These are phyloP conservation scores for Camellia japonica DNA, from an alignment of 148 eudicot genomes.

Conservation along the genomic window DNA sequence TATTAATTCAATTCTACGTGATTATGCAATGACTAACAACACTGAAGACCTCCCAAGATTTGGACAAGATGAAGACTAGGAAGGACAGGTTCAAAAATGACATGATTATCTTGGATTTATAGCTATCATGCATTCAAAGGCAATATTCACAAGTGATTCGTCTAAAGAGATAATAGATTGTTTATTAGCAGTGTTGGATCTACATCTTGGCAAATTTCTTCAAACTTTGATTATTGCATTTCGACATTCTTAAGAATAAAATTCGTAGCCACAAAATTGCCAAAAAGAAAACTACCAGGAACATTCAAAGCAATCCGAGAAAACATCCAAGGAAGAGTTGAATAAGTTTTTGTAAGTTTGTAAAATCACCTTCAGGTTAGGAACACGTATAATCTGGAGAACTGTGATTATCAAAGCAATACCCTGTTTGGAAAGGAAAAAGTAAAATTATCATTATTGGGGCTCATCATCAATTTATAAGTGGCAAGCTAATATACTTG, in stretches of 20 bases:
- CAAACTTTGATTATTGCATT: background rate
- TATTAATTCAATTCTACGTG: background rate
- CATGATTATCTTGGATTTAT: background rate
- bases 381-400: constrained; percentile 94
- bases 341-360: background rate
- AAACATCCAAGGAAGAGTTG: constrained; percentile 1
- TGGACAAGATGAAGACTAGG: background rate
- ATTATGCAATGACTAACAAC: background rate
- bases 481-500: background rate
- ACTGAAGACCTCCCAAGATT: background rate
- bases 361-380: constrained; percentile 83
- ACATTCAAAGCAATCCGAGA: background rate
- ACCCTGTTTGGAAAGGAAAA: constrained; percentile 56
- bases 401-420: constrained; percentile 94
- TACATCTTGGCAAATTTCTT: background rate
- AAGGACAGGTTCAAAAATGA: background rate
- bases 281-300: background rate
- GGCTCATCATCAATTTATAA: background rate
- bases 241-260: background rate
- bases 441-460: constrained; percentile 5
- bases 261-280: background rate
- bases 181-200: background rate
- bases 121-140: background rate
- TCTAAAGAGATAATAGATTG: background rate
- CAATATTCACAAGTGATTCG: background rate